Evolutionary conservation across 306 rosid species (phyloP), one percentile per base, ranked within the genome.

Genomic region (Vicia faba): DNA sequence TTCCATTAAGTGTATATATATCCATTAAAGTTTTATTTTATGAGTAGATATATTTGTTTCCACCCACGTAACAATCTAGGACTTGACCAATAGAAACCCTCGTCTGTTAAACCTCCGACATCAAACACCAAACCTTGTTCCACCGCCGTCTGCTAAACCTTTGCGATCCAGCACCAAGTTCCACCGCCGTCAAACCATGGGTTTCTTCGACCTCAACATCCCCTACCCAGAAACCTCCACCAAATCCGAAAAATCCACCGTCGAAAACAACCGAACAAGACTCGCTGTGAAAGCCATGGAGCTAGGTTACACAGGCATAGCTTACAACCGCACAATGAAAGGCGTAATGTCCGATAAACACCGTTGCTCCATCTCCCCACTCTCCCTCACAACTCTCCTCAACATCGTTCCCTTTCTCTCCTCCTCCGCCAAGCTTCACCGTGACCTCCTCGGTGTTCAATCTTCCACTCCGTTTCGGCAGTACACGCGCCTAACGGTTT

Each of bases 271-370:
- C 8, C 89, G 96, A 31, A 84, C 80, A 2, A 86, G 77, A 73
- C 70, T 79, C 5, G 97, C 69, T 2, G 84, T 87, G 4, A 83
- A 84, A 71, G 91, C 89, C 61, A 81, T 93, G 87, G 96, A 89
- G 78, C 76, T 93, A 7, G 98, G 98, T 66, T 90, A 88, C 82
- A 77, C 90, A 0, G 97, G 98, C 33, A 76, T 93, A 59, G 97
- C 98, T 45, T 89, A 89, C 73, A 83, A 86, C 85, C 91, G 90
- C 57, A 82, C 84, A 18, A 88, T 90, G 74, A 86, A 81, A 58
- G 97, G 97, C 63, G 83, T 88, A 4, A 93, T 93, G 95, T 88
- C 98, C 39, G 97, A 93, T 61, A 74, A 61, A 19, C 90, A 93
- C 75, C 91, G 91, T 54, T 93, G 98, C 77, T 72, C 87, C 33